Conservation (phyloP, 2,329 filamentous ascomycete genomes). For the Fusarium udum region DNA sequence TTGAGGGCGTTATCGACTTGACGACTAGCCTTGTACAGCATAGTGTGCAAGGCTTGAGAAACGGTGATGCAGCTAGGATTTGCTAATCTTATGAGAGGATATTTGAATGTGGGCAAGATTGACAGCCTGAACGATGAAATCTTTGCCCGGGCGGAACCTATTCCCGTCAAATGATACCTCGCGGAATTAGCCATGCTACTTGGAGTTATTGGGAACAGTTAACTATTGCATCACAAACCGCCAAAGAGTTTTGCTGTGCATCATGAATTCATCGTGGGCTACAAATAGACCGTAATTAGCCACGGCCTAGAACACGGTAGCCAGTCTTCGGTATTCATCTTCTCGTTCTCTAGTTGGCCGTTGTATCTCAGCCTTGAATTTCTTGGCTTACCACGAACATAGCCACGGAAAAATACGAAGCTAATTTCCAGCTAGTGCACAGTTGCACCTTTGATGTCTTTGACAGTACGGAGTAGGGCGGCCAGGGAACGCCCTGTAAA, state of each 20-base stretch:
- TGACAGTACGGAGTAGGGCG: not conserved
- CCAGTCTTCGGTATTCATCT: not conserved
- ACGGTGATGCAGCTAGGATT: constrained; percentile 6
- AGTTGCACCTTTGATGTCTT: not conserved
- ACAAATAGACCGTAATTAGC: not conserved
- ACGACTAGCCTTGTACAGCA: not conserved
- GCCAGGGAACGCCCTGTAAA: not conserved
- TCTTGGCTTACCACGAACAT: constrained; percentile 6
- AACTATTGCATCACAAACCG: not conserved
- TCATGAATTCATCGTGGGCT: not conserved
- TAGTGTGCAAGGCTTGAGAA: constrained; percentile 3
- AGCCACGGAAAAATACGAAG: not conserved
- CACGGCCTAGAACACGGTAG: not conserved
- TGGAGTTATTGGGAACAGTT: not conserved
- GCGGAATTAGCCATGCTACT: not conserved
- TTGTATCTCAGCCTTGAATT: constrained; percentile 11
- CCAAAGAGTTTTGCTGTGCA: not conserved
- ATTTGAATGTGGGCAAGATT: not conserved
- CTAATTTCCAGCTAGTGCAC: constrained; percentile 3
- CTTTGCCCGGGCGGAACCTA: not conserved
- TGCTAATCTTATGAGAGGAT: not conserved
- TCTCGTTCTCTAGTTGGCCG: constrained; percentile 11
- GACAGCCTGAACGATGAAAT: constrained; percentile 3
- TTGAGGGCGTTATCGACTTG: not conserved
- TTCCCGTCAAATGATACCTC: not conserved